Percentiles rank a stretch among this genome's conserved stretches.
Evolutionary conservation across 2,329 filamentous ascomycete genomes (phyloP).

Genomic region (Tolypocladium cylindrosporum): DNA sequence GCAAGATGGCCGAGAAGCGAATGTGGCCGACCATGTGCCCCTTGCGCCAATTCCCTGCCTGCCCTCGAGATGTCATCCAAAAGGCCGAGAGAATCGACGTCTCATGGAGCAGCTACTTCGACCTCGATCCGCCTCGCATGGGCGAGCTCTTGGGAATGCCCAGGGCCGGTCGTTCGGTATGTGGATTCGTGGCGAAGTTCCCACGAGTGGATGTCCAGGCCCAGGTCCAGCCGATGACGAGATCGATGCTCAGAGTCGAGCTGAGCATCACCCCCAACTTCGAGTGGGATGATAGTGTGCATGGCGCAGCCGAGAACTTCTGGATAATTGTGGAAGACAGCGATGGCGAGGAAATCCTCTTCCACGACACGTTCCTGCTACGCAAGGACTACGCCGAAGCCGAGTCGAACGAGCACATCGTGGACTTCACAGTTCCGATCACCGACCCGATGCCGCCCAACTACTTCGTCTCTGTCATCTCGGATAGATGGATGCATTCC

Average conservation of each 20-base stretch:
- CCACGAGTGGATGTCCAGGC: constrained; percentile 87
- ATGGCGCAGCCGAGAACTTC: constrained; percentile 83
- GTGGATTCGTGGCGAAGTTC: constrained; percentile 81
- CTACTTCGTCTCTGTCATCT: constrained; percentile 93
- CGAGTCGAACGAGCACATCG: constrained; percentile 84
- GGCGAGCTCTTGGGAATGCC: constrained; percentile 87
- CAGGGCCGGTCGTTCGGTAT: constrained; percentile 77
- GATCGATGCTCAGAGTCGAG: constrained; percentile 85
- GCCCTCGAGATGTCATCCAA: constrained; percentile 74
- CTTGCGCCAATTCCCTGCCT: constrained; percentile 77
- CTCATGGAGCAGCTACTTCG: constrained; percentile 87
- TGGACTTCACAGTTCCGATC: constrained; percentile 94
- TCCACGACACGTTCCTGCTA: constrained; percentile 87
- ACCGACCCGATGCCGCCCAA: constrained; percentile 97
- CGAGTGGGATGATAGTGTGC: constrained; percentile 84
- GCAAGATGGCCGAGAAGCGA: constrained; percentile 98
- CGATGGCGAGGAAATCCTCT: constrained; percentile 91
- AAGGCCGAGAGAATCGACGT: constrained; percentile 95
- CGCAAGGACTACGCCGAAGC: constrained; percentile 78
- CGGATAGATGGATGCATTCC: constrained; percentile 96
- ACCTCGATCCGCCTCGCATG: constrained; percentile 92
- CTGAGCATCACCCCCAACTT: constrained; percentile 90
- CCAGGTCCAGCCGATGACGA: constrained; percentile 87
- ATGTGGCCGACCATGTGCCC: constrained; percentile 99
- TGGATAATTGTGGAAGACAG: constrained; percentile 98